Evolutionary conservation across 2,329 filamentous ascomycete species (phyloP).

Genomic region (Epichloe gansuensis): DNA sequence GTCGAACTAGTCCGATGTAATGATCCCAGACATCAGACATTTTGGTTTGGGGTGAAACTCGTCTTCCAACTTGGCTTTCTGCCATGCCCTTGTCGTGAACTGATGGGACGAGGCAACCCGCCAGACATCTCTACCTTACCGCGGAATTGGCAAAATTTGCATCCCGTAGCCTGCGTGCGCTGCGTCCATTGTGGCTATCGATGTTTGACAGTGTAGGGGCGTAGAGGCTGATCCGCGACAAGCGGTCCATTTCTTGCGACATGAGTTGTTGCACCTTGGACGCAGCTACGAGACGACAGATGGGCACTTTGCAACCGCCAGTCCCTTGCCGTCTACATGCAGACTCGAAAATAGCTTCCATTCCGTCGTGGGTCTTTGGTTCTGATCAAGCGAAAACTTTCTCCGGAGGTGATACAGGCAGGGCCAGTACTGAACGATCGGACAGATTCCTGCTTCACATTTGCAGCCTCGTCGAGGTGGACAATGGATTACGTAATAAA

Average conservation of each 20-base stretch:
- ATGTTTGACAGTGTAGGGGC: not conserved
- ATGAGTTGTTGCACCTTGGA: not conserved
- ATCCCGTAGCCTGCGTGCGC: not conserved
- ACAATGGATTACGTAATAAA: no score
- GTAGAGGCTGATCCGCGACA: not conserved
- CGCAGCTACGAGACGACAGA: not conserved
- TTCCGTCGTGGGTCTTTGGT: no score
- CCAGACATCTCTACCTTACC: not conserved
- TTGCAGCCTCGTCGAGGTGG: no score
- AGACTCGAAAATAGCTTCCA: not conserved
- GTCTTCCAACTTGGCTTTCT: conserved; percentile 1
- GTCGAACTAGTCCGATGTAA: not conserved
- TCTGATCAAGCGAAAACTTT: no score
- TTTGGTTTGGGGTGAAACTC: not conserved
- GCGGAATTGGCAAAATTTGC: not conserved
- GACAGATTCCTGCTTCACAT: not conserved
- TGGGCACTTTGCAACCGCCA: not conserved
- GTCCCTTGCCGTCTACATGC: not conserved
- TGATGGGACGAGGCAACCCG: not conserved
- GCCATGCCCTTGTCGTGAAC: not conserved
- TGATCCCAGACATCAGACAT: not conserved
- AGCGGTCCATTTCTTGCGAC: not conserved
- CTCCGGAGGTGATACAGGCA: no score
- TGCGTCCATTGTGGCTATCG: not conserved
- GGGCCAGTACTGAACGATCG: not conserved